phyloP scores from a whole-genome alignment of 257 asterid species.

The Salvia hispanica region DNA sequence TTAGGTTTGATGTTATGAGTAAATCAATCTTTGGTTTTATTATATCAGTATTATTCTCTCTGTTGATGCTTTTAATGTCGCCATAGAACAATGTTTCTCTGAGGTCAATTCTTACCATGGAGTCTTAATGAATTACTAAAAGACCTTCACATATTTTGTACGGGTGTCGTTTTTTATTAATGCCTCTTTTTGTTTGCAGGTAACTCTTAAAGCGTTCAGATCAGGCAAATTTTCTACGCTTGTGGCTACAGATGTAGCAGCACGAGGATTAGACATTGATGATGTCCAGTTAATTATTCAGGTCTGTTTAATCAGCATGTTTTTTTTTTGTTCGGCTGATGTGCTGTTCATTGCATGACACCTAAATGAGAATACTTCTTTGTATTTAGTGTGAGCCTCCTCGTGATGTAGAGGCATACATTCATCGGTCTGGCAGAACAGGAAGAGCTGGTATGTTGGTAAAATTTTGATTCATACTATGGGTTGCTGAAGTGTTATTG shows the following conservation, averaged over 20 bases:
- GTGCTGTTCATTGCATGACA: constrained; percentile 1
- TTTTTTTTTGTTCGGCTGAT: neutral
- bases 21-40: neutral
- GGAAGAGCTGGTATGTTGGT: constrained; percentile 85
- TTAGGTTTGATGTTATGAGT: too few species aligned
- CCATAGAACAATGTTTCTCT: neutral
- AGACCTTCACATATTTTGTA: neutral
- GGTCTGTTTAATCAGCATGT: constrained; percentile 43
- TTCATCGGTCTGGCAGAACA: constrained; percentile 98
- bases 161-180: neutral
- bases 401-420: constrained; percentile 95
- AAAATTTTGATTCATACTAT: constrained; percentile 18
- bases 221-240: constrained; percentile 84
- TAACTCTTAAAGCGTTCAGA: constrained; percentile 84
- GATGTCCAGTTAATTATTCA: constrained; percentile 95
- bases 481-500: constrained; percentile 19
- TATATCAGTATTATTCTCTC: neutral
- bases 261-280: constrained; percentile 94
- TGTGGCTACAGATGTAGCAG: constrained; percentile 97
- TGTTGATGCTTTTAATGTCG: neutral
- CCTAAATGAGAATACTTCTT: constrained; percentile 23
- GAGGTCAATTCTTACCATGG: neutral
- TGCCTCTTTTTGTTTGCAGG: constrained; percentile 48
- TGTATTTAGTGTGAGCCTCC: constrained; percentile 91
- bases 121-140: neutral